Conservation (phyloP, 164 flowering plant genomes). For the Cinnamomum chago region DNA sequence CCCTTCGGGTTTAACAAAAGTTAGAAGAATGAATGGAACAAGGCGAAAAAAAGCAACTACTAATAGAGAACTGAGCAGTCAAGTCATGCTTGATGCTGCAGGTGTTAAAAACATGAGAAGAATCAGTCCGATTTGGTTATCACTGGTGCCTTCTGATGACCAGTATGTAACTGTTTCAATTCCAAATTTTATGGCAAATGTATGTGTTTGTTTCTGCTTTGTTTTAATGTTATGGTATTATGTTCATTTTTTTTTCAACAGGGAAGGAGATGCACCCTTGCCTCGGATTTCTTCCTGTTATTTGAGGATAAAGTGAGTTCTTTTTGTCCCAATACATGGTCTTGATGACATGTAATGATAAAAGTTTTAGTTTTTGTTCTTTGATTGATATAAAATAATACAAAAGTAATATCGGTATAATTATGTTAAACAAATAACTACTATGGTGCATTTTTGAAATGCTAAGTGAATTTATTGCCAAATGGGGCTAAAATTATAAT, state of each 20-base stretch:
- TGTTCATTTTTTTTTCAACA: slow-evolving; percentile 25
- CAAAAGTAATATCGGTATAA: no score
- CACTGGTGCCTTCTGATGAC: slow-evolving; percentile 67
- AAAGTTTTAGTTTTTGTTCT: not conserved
- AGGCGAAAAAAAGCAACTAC: slow-evolving; percentile 40
- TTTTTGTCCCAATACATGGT: not conserved
- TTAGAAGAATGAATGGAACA: slow-evolving; percentile 46
- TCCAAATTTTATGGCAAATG: not conserved
- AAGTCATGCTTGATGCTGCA: slow-evolving; percentile 48
- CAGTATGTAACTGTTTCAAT: slow-evolving; percentile 47
- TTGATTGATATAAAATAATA: not conserved
- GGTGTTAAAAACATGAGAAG: slow-evolving; percentile 36
- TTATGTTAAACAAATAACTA: no score
- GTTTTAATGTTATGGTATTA: slow-evolving; percentile 6
- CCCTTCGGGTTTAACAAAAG: slow-evolving; percentile 41
- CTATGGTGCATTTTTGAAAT: no score
- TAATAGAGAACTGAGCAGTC: slow-evolving; percentile 26
- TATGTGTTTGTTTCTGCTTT: not conserved
- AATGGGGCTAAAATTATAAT: no score
- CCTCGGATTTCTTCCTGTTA: slow-evolving; percentile 51
- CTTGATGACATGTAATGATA: not conserved
- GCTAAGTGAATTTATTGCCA: no score
- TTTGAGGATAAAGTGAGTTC: slow-evolving; percentile 62
- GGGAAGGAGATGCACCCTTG: slow-evolving; percentile 55
- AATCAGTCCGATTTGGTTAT: slow-evolving; percentile 79